These are phyloP conservation scores for Leptodontidium sp. DNA, from an alignment of 2,329 filamentous ascomycete genomes.

Conservation along the genomic window DNA sequence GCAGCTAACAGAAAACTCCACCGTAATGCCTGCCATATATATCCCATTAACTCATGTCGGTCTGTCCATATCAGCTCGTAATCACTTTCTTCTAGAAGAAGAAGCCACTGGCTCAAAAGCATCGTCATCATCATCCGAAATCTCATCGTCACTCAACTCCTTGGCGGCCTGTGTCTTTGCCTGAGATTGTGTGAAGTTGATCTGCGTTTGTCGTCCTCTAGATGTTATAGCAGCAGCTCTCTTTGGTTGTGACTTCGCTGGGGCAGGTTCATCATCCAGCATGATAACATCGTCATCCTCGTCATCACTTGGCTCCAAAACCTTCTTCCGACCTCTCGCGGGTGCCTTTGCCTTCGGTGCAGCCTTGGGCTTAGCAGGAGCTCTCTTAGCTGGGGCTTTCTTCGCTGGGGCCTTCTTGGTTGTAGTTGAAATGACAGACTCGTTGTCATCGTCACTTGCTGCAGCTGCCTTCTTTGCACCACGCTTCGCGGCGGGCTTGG, in stretches of 20 bases:
- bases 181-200: slow-evolving; percentile 59
- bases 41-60: not conserved
- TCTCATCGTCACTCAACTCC: slow-evolving; percentile 73
- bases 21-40: not conserved
- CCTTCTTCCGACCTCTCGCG: slow-evolving; percentile 54
- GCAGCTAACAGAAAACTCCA: slow-evolving; percentile 3
- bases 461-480: slow-evolving; percentile 51
- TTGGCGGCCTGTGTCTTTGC: slow-evolving; percentile 48
- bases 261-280: slow-evolving; percentile 55
- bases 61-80: not conserved
- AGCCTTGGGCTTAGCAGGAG: slow-evolving; percentile 52
- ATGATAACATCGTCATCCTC: slow-evolving; percentile 61
- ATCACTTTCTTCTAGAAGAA: slow-evolving; percentile 27
- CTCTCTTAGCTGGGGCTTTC: slow-evolving; percentile 49
- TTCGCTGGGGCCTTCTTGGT: slow-evolving; percentile 48
- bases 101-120: slow-evolving; percentile 58
- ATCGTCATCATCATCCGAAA: slow-evolving; percentile 63
- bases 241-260: slow-evolving; percentile 48
- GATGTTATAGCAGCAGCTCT: slow-evolving; percentile 42
- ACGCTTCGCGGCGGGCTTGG: slow-evolving; percentile 43
- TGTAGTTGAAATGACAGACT: slow-evolving; percentile 47
- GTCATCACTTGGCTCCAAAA: slow-evolving; percentile 47
- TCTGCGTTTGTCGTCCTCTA: slow-evolving; percentile 55
- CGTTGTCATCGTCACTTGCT: slow-evolving; percentile 65
- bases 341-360: slow-evolving; percentile 50